phyloP scores from a whole-genome alignment of 192 early-diverging fungal species.

The Coemansia sp. region DNA sequence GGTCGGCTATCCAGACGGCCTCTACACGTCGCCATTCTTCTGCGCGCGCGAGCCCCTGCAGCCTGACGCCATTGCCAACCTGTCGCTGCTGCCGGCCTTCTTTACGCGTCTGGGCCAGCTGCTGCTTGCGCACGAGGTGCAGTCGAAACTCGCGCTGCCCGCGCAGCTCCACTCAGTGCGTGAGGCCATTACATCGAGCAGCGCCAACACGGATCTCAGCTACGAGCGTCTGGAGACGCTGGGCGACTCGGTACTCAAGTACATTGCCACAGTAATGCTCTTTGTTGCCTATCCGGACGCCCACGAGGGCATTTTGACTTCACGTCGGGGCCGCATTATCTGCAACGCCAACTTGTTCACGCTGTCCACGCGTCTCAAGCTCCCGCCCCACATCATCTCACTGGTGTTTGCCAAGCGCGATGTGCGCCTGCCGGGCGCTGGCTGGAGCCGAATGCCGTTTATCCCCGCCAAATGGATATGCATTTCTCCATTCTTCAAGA shows the following conservation, averaged over 20 bases:
- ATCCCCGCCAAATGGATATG: conserved; percentile 26
- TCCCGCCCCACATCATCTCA: conserved; percentile 57
- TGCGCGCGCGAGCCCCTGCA: conserved; percentile 28
- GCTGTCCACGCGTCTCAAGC: conserved; percentile 48
- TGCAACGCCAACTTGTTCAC: conserved; percentile 70
- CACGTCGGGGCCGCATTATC: conserved; percentile 64
- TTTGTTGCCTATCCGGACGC: conserved; percentile 70
- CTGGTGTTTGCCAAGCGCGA: conserved; percentile 28
- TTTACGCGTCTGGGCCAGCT: conserved; percentile 58
- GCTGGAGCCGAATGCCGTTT: conserved; percentile 25
- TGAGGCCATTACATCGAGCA: conserved; percentile 70
- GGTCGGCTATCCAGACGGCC: conserved; percentile 14
- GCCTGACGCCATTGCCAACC: conserved; percentile 13
- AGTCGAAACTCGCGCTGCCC: conserved; percentile 32
- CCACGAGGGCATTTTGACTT: conserved; percentile 79
- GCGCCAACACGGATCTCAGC: conserved; percentile 61
- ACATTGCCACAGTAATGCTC: conserved; percentile 64
- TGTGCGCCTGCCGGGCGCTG: conserved; percentile 24
- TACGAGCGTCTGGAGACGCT: conserved; percentile 89
- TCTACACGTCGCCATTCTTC: conserved; percentile 47
- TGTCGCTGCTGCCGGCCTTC: conserved; percentile 60
- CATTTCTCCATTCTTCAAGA: background rate
- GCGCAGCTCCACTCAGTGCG: conserved; percentile 50
- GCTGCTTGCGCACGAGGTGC: conserved; percentile 51
- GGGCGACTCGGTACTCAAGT: conserved; percentile 87